Evolutionary conservation across 495 filamentous ascomycete species (phyloP), one percentile per base, ranked within the genome.

Genomic region (Articulospora tetracladia): DNA sequence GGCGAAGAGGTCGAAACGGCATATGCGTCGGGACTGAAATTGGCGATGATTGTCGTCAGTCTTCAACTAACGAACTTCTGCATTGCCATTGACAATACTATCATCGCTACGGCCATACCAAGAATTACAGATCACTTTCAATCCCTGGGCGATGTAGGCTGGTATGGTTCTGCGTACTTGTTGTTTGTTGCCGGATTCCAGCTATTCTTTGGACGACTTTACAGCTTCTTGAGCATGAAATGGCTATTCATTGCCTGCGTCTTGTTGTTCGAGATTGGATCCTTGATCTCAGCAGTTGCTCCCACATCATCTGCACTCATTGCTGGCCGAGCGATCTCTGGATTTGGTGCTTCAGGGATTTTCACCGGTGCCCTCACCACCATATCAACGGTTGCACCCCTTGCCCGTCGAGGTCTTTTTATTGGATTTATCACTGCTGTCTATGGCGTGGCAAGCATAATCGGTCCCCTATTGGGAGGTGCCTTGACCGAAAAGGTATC

Each of bases 361-460:
- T 79, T 78, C 64, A 74, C 77, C 0, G 79, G 78, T 12, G 73
- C 44, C 10, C 34, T 44, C 41, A 34, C 55, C 24, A 56, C 50
- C 25, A 34, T 61, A n/a, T 19, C 59, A 20, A 53, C 23, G 17
- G 19, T 83, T 34, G 83, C 92, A 3, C 88, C 90, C 0, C 72
- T 93, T 2, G 68, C 73, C 2, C 77, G 85, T 57, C 76, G 91
- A 19, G 89, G 90, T 0, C 74, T 84, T 34, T 90, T 84, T 59
- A 88, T 86, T 36, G 88, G 89, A 2, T 62, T 92, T n/a, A 80
- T 96, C 53, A 87, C 87, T 6, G 84, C 78, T 49, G 92, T 93
- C 82, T 95, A 85, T 72, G 91, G 90, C 1, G 79, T 96, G 63
- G 88, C 91, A 0, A 84, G 79, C 61, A 85, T 90, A 13, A 82